Percentiles rank a stretch among this genome's conserved stretches.
Conservation (phyloP, 768 basidiomycete genomes). For the Floccularia luteovirens region DNA sequence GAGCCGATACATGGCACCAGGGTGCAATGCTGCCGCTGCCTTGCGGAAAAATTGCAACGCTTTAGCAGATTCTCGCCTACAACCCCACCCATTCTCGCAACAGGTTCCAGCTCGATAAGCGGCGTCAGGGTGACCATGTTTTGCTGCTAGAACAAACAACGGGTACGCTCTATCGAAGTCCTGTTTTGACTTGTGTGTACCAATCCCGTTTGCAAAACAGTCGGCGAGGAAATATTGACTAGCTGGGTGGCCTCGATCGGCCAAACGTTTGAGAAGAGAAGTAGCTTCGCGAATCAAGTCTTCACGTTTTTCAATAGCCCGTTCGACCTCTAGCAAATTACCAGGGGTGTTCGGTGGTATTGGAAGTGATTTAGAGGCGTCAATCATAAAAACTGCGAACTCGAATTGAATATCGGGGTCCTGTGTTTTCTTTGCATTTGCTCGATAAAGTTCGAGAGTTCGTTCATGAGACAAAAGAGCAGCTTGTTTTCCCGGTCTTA, state of each 20-base stretch:
- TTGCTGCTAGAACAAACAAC: conserved; percentile 90
- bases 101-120: conserved; percentile 95
- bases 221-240: conserved; percentile 98
- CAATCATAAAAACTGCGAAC: conserved; percentile 98
- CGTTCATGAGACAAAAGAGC: conserved; percentile 91
- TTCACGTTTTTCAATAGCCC: conserved; percentile 75
- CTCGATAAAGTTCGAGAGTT: conserved; percentile 94
- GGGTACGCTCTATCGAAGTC: conserved; percentile 98
- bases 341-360: conserved; percentile 63
- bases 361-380: conserved; percentile 86
- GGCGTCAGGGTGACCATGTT: conserved; percentile 95
- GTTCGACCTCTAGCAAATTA: conserved; percentile 76
- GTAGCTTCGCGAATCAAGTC: conserved; percentile 88
- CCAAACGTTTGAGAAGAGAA: conserved; percentile 79
- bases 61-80: conserved; percentile 85
- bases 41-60: conserved; percentile 92
- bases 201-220: conserved; percentile 98
- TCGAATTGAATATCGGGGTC: conserved; percentile 97
- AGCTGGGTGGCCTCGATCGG: conserved; percentile 89
- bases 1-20: conserved; percentile 93
- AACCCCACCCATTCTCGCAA: conserved; percentile 99
- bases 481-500: conserved; percentile 88
- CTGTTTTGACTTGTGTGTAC: conserved; percentile 81
- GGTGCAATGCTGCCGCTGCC: conserved; percentile 85
- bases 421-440: conserved; percentile 97